Base-by-base conservation (phyloP, 108 stramenopile genomes). In the Pseudonitzschia multiseries region DNA sequence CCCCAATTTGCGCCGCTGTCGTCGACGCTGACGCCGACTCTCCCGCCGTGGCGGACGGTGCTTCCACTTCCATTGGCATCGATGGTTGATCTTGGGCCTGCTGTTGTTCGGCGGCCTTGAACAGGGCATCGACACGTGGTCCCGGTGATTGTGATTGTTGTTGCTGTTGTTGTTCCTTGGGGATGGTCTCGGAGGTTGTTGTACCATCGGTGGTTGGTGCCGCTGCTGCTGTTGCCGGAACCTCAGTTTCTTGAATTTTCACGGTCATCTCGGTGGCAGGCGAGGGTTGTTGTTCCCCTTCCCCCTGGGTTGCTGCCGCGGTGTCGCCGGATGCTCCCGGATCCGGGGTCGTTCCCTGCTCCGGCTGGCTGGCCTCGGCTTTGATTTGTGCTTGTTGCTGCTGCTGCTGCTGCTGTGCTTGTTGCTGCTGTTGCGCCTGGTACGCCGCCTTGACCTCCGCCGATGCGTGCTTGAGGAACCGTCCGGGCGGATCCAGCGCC, bases 401-500 rank as follows among this genome's bases (percentile, higher is more conserved):
- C 18, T 48, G 17, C 18, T 18, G 46, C 12, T 2, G 17, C 18
- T 48, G 46, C 46, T 48, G 46, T 18, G 4, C n/a, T 60, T 60
- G 8, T 22, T 10, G 29, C 4, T 59, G 20, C 29, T 59, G 57
- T 14, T 59, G 57, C 14, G 27, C 57, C 29, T 33, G n/a, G 36
- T 62, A 33, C 6, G 32, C 32, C 6, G 29, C 61, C 32, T 31
- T 14, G 17, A 26, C 15, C 54, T 71, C 63, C 43, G 66, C 71
- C 56, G 69, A 61, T 4, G 66, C 73, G 21, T 57, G 43, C 53
- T 84, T 84, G 41, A 95, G 75, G 64, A 95, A 95, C 18, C 94
- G 78, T 5, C 94, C 94, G n/a, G 93, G 93, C 6, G 93, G 93
- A 69, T 85, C 73, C 57, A 91, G 72, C 20, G 76, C 75, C 27